Conservation (phyloP, 768 basidiomycete species). For the Leccinum arenicola region DNA sequence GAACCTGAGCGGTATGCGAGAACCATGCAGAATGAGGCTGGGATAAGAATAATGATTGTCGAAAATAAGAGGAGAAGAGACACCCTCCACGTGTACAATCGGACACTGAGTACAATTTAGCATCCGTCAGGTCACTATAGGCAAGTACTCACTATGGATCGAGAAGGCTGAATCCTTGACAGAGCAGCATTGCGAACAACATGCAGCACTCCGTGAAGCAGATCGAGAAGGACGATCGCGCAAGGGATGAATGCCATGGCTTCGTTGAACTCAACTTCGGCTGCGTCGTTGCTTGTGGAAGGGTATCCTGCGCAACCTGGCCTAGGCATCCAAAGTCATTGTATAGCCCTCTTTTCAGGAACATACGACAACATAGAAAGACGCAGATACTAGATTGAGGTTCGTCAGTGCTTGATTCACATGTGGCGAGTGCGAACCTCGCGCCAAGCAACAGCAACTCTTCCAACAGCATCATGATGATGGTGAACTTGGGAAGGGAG, state of each 20-base stretch:
- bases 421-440: slow-evolving; percentile 17
- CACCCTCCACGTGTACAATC: slow-evolving; percentile 64
- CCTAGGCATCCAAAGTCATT: slow-evolving; percentile 54
- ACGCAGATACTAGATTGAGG: slow-evolving; percentile 39
- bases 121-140: slow-evolving; percentile 1
- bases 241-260: slow-evolving; percentile 51
- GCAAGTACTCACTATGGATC: slow-evolving; percentile 46
- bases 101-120: slow-evolving; percentile 39
- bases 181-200: slow-evolving; percentile 68
- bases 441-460: slow-evolving; percentile 10
- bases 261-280: slow-evolving; percentile 20
- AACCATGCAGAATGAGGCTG: slow-evolving; percentile 60
- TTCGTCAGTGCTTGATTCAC: slow-evolving; percentile 1
- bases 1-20: slow-evolving; percentile 42
- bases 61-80: slow-evolving; percentile 61
- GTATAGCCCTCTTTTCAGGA: slow-evolving; percentile 56
- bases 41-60: slow-evolving; percentile 63
- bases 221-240: slow-evolving; percentile 60
- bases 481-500: slow-evolving; percentile 3
- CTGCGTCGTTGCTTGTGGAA: slow-evolving; percentile 24
- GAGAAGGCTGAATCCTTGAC: slow-evolving; percentile 61
- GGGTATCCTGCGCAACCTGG: slow-evolving; percentile 25
- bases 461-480: slow-evolving; percentile 8
- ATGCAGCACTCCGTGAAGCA: slow-evolving; percentile 76
- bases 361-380: slow-evolving; percentile 58